Evolutionary conservation across 2,329 filamentous ascomycete species (phyloP), one percentile per base, ranked within the genome.

Genomic region (Aspergillus fructus): DNA sequence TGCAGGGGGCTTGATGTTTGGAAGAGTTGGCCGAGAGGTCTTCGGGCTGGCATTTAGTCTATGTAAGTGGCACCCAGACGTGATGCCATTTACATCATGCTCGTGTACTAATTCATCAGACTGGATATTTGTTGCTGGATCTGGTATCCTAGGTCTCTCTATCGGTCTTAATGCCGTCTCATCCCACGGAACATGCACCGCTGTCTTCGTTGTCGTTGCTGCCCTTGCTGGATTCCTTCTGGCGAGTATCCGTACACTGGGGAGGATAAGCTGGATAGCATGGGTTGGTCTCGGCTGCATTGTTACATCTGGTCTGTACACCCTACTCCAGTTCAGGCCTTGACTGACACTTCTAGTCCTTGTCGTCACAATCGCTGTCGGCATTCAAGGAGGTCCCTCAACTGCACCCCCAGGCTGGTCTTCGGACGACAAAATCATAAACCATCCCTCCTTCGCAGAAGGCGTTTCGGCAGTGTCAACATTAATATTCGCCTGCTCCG

Each of bases 1-100:
- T 59, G 82, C 79, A 0, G 82, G 82, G 9, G 70, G 71, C 37
- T 78, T 84, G 53, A 73, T 85, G 21, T 83, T 84, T 53, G 83
- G 83, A 3, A 78, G 76, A 1, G 55, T 80, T 5, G 82, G 83
- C 0, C 75, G 79, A 23, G 81, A 83, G 59, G 61, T 83, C 13
- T 73, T 85, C 33, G 60, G 60, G 1, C 17, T 15, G 8, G 60
- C 49, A 1, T 65, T 66, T 23, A 59, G 59, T 21, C 53, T 67
- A 3, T 66, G 65, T 64, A 55, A 30, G 33, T 34, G 27, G 2
- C n/a, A 4, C n/a, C n/a, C n/a, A n/a, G n/a, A n/a, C n/a, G n/a
- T n/a, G n/a, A n/a, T n/a, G n/a, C n/a, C n/a, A n/a, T n/a, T n/a
- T n/a, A n/a, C n/a, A n/a, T n/a, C n/a, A 11, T 9, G 24, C 7